Percentiles rank a stretch among this genome's conserved stretches.
Evolutionary conservation across 805 yeast species (phyloP).

Genomic region (Candida corydali): DNA sequence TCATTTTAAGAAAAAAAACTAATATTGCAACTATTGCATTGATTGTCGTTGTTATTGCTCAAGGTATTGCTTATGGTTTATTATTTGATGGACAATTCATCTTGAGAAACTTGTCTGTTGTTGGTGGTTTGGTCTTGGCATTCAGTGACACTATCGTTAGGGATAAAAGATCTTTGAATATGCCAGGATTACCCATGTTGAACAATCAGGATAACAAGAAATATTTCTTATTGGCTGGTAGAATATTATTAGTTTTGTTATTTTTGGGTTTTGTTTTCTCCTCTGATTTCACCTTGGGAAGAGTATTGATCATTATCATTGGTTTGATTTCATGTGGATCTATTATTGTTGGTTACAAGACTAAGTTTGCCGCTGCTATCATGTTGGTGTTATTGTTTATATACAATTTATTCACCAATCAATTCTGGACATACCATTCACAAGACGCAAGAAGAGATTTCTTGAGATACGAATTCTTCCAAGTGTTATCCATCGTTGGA

Average conservation of each 20-base stretch:
- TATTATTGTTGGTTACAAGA: slow-evolving; percentile 88
- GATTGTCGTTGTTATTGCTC: slow-evolving; percentile 67
- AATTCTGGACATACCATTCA: slow-evolving; percentile 78
- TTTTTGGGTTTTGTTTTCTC: slow-evolving; percentile 82
- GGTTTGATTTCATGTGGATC: slow-evolving; percentile 70
- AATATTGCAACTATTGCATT: slow-evolving; percentile 68
- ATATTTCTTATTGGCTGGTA: slow-evolving; percentile 81
- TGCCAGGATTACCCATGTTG: slow-evolving; percentile 76
- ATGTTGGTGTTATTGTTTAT: slow-evolving; percentile 65
- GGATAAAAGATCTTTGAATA: slow-evolving; percentile 58
- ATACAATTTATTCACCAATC: slow-evolving; percentile 77
- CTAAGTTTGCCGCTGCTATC: slow-evolving; percentile 77
- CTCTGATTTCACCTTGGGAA: slow-evolving; percentile 64
- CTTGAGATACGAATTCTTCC: slow-evolving; percentile 89
- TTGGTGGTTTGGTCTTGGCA: slow-evolving; percentile 88
- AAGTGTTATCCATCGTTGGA: slow-evolving; percentile 91
- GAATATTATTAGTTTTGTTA: slow-evolving; percentile 77
- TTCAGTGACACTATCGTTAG: slow-evolving; percentile 82
- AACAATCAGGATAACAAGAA: slow-evolving; percentile 71
- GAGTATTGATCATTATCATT: slow-evolving; percentile 59
- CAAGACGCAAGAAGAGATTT: slow-evolving; percentile 80
- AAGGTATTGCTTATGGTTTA: slow-evolving; percentile 86
- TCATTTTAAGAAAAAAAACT: slow-evolving; percentile 65
- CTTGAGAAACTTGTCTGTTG: slow-evolving; percentile 80
- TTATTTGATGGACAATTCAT: slow-evolving; percentile 77